Evolutionary conservation across 495 filamentous ascomycete genomes (phyloP), one percentile per base, ranked within the genome.

Genomic region (Aspergillus baeticus): DNA sequence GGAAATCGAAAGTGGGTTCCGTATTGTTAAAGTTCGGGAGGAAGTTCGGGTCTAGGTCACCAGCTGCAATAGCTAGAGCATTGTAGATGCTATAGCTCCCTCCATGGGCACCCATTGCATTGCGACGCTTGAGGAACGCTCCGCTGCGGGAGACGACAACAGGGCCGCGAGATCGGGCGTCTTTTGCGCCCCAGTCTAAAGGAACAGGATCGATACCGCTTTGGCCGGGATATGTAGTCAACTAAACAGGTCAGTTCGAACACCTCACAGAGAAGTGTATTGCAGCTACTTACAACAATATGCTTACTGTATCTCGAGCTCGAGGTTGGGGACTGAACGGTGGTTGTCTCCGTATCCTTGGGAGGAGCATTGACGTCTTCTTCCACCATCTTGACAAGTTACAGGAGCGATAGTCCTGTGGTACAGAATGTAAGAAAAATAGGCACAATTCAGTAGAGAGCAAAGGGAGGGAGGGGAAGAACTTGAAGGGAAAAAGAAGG

Each of bases 81-180:
- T 96, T 91, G 72, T 98, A 98, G 63, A 97, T 91, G 62, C 89
- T 90, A 64, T 98, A 98, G n/a, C 92, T 96, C 38, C 94, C 94
- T 39, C 94, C 93, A 65, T 98, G 94, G 51, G 94, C 94, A 54
- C 87, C 87, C 82, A 77, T 76, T 79, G 88, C 93, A 74, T 98
- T 98, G 51, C 94, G 87, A 63, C 87, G 84, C 57, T 92, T 84
- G 57, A 98, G 83, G 7, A 91, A 90, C 50, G 82, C 85, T 6
- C 80, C 78, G 55, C 78, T 82, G 43, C 94, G 83, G 7, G 89
- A 92, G 26, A 96, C 93, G 43, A 96, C 84, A n/a, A 98, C 89
- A 1, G 94, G 94, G 3, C 94, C 94, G 61, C 94, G 80, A 61
- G 82, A 67, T 57, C 78, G 69, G 8, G 89, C 84, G 67, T 96